Base-by-base conservation (phyloP, 768 basidiomycete species). In the Xerocomellus chrysenteron region DNA sequence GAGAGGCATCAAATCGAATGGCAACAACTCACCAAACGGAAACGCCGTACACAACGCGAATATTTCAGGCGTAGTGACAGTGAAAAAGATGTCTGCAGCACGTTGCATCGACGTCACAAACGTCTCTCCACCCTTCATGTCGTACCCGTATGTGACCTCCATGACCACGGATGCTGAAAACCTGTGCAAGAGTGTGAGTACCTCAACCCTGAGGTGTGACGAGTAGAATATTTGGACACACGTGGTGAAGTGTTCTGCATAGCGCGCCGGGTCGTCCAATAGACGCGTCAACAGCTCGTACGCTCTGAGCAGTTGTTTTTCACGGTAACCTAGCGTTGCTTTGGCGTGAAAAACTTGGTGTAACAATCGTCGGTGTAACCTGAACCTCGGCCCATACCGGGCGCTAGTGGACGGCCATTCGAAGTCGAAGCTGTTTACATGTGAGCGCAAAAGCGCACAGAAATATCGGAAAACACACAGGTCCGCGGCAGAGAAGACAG, bases 341-440 rank as follows among this genome's bases (percentile, higher is more conserved):
- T 62, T 55, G n/a, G 53, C 35, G 7, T 54, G 54, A 39, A 69
- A 66, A 2, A 52, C 52, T 26, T 64, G 62, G 30, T 66, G 61
- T 9, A 69, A 45, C 19, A 68, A 39, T 36, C 60, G 51, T 45
- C 68, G 59, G 30, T 69, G 65, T n/a, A 62, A 24, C 48, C 68
- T 61, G 55, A 62, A 69, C 13, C 47, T 52, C 8, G 61, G 47
- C 6, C 68, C 70, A 47, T 71, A 71, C 6, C 45, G 61, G 28
- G 62, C 52, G 17, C 54, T n/a, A 5, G 54, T 49, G 9, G 59
- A 33, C 5, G 40, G 19, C 57, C 59, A 68, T 4, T 64, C 64
- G 35, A 49, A 64, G 24, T 59, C 58, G 19, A 71, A 65, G 24
- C 65, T 28, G 19, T 47, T 5, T 11, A 14, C 2, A 10, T 3